Evolutionary conservation across 1,284 basidiomycete species (phyloP), one percentile per base, ranked within the genome.

Genomic region (Ganoderma leucocontextum): DNA sequence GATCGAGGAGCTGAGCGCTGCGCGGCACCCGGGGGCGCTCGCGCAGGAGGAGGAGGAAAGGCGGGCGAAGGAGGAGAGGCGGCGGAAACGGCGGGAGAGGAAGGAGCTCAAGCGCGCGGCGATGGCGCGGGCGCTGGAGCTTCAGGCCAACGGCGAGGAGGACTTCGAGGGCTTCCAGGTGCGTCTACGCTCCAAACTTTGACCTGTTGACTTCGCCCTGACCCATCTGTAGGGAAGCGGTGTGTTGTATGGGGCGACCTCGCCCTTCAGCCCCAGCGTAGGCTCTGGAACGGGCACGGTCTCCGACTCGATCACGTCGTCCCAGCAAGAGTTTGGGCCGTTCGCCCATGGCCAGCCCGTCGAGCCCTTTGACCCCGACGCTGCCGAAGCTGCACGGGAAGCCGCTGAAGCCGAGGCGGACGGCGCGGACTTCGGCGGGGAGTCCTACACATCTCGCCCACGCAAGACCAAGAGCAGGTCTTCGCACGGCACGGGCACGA

Each of bases 131-230:
- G 80, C 84, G 10, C 74, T 87, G n/a, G 80, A 79, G 19, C 44
- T 71, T 33, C 71, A 74, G 55, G 64, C 72, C 33, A 61, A 75
- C 73, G 44, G 74, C 13, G 75, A 74, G 17, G 78, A 71, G 8
- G 80, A 82, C 10, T 89, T 91, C 71, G 88, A 91, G 72, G 88
- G 89, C 0, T 90, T 90, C 78, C 87, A 84, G 72, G 87, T 86
- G 17, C 63, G 85, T 80, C 57, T 74, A 62, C 13, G 29, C 33
- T 52, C 49, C 10, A 19, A 22, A 22, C 15, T 52, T 12, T 13
- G 9, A 52, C 19, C 19, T 2, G n/a, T 25, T 52, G 22, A 2
- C 19, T 6, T 60, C 33, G 60, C 39, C 39, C 8, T 39, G 13
- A 39, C 39, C 66, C 36, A 33, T 52, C 33, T 38, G 10, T 25